Evolutionary conservation across 1,139 yeast genomes (phyloP).

Genomic region (Meyerozyma guilliermondii): DNA sequence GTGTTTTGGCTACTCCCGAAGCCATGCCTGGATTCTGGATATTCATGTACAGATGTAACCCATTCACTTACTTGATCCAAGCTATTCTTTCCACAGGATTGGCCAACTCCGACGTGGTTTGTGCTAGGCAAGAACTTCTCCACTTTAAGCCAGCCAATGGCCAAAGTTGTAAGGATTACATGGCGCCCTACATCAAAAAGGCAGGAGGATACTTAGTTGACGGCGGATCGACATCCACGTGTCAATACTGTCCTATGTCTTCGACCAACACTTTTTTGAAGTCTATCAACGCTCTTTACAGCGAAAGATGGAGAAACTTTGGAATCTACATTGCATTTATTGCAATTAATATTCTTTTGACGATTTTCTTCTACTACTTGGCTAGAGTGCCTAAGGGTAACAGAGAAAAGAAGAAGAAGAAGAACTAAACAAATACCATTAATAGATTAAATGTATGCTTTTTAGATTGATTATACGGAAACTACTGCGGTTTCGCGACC

Average conservation of each 20-base stretch:
- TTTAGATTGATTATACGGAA: too few relatives aligned
- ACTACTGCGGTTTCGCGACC: too few relatives aligned
- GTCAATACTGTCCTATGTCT: constrained; percentile 18
- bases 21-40: constrained; percentile 10
- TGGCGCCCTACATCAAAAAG: constrained; percentile 7
- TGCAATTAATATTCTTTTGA: constrained; percentile 45
- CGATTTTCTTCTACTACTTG: constrained; percentile 62
- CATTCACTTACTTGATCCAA: constrained; percentile 9
- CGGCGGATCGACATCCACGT: constrained; percentile 11
- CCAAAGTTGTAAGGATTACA: constrained; percentile 13
- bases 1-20: constrained; percentile 6
- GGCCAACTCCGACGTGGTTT: constrained; percentile 42
- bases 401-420: constrained; percentile 4
- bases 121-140: constrained; percentile 47
- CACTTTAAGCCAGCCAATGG: constrained; percentile 54
- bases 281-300: constrained; percentile 12
- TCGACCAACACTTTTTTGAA: constrained; percentile 18
- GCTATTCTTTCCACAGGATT: constrained; percentile 45
- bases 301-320: constrained; percentile 16
- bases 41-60: constrained; percentile 11
- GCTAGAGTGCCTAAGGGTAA: constrained; percentile 65
- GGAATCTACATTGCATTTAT: constrained; percentile 24
- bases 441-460: neutral
- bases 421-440: neutral
- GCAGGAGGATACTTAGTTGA: constrained; percentile 22